These are phyloP conservation scores for Pisolithus orientalis DNA, from an alignment of 768 basidiomycete species.

Conservation along the genomic window DNA sequence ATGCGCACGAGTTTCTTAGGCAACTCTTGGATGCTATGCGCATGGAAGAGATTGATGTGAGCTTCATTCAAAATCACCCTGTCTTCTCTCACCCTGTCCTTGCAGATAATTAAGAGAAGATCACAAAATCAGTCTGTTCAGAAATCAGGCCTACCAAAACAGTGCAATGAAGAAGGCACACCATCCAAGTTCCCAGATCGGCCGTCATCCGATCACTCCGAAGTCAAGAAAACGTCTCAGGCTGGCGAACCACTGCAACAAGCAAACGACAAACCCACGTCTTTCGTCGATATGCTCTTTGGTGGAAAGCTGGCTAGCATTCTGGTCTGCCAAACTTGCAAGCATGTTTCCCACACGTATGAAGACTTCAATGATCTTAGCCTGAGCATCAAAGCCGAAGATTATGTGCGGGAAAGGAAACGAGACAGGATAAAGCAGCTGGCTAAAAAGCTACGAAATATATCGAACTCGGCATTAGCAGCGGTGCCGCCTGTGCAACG, in stretches of 20 bases:
- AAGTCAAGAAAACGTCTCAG: background rate
- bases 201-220: background rate
- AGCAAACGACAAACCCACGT: slow-evolving; percentile 45
- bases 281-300: slow-evolving; percentile 88
- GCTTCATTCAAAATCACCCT: slow-evolving; percentile 16
- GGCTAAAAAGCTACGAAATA: slow-evolving; percentile 54
- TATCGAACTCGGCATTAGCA: slow-evolving; percentile 25
- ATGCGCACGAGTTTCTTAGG: slow-evolving; percentile 89
- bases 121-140: slow-evolving; percentile 40
- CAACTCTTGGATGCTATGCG: slow-evolving; percentile 88
- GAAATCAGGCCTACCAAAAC: slow-evolving; percentile 21
- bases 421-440: slow-evolving; percentile 72
- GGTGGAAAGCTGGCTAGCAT: slow-evolving; percentile 85
- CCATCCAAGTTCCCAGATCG: background rate
- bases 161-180: background rate
- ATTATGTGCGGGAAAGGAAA: slow-evolving; percentile 66
- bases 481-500: slow-evolving; percentile 34
- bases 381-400: slow-evolving; percentile 79
- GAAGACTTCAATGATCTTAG: slow-evolving; percentile 96
- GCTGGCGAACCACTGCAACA: slow-evolving; percentile 5
- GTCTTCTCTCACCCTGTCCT: background rate
- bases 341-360: slow-evolving; percentile 84
- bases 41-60: slow-evolving; percentile 90
- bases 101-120: slow-evolving; percentile 75
- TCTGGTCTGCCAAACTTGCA: slow-evolving; percentile 92